These are phyloP conservation scores for Sporothrix variecibatus DNA, from an alignment of 2,329 filamentous ascomycete genomes.

Conservation along the genomic window DNA sequence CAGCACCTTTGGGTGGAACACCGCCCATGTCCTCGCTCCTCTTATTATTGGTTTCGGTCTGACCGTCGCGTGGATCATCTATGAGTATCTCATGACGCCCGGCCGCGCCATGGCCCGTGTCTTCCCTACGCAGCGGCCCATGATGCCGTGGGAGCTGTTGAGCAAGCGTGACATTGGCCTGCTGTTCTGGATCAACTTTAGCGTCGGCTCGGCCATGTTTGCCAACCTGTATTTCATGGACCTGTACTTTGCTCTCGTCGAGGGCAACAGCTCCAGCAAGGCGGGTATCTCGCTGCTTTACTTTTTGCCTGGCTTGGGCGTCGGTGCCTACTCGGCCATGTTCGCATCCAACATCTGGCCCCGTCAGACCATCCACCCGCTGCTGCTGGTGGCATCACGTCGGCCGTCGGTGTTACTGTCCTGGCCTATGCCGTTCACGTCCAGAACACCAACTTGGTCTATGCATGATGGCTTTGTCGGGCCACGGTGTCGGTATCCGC, in stretches of 20 bases:
- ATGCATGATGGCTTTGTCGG: conserved; percentile 66
- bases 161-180: conserved; percentile 58
- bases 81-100: conserved; percentile 58
- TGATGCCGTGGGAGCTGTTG: conserved; percentile 63
- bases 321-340: conserved; percentile 59
- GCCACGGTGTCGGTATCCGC: conserved; percentile 62
- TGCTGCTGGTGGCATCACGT: conserved; percentile 57
- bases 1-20: conserved; percentile 53
- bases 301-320: conserved; percentile 64
- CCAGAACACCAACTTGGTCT: conserved; percentile 42
- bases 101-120: conserved; percentile 47
- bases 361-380: conserved; percentile 60
- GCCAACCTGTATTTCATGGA: conserved; percentile 67
- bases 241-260: conserved; percentile 67
- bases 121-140: conserved; percentile 56
- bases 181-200: conserved; percentile 61
- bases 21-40: conserved; percentile 51
- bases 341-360: conserved; percentile 63
- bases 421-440: conserved; percentile 47
- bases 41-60: conserved; percentile 49
- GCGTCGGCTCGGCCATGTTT: conserved; percentile 57
- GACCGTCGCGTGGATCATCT: conserved; percentile 47
- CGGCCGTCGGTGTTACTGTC: conserved; percentile 59
- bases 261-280: conserved; percentile 43
- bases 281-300: conserved; percentile 53